Percentiles rank a stretch among this genome's conserved stretches.
phyloP scores from a whole-genome alignment of 225 moss, liverwort and hornwort species.

The Straminergon stramineum region DNA sequence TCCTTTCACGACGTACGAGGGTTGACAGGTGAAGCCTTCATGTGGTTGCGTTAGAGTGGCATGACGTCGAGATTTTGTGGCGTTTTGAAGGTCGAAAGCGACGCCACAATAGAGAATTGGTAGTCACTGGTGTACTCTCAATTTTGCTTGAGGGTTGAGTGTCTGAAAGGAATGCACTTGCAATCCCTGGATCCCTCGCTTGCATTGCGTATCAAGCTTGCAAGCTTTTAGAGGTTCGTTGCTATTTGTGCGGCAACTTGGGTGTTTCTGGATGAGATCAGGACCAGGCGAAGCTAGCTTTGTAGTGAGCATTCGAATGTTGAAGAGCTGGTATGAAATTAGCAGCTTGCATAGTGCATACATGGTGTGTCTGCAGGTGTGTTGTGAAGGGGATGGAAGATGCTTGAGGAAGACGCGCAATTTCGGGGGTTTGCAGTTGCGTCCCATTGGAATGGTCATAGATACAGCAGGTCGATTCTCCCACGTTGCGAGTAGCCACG shows the following conservation, averaged over 20 bases:
- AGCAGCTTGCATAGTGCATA: not conserved
- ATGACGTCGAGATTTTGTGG: not conserved
- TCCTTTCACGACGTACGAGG: not conserved
- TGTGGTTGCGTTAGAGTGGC: not conserved
- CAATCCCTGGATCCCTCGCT: not conserved
- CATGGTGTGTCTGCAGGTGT: not conserved
- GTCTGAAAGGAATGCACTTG: not conserved
- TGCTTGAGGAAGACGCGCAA: not conserved
- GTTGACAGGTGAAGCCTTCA: not conserved
- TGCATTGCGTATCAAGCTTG: not conserved
- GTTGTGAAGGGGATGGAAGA: not conserved
- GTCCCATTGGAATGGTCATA: not conserved
- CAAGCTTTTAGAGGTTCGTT: not conserved
- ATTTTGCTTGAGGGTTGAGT: not conserved
- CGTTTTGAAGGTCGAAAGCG: not conserved
- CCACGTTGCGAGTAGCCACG: not conserved
- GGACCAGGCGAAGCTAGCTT: not conserved
- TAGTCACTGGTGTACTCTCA: not conserved
- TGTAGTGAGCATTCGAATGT: not conserved
- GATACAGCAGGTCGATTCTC: not conserved
- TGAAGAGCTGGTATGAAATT: not conserved
- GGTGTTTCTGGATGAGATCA: not conserved
- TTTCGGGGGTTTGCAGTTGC: not conserved
- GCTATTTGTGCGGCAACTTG: not conserved
- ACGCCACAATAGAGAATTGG: not conserved